These are phyloP conservation scores for Claviceps citrina DNA, from an alignment of 2,329 filamentous ascomycete genomes.

Conservation along the genomic window DNA sequence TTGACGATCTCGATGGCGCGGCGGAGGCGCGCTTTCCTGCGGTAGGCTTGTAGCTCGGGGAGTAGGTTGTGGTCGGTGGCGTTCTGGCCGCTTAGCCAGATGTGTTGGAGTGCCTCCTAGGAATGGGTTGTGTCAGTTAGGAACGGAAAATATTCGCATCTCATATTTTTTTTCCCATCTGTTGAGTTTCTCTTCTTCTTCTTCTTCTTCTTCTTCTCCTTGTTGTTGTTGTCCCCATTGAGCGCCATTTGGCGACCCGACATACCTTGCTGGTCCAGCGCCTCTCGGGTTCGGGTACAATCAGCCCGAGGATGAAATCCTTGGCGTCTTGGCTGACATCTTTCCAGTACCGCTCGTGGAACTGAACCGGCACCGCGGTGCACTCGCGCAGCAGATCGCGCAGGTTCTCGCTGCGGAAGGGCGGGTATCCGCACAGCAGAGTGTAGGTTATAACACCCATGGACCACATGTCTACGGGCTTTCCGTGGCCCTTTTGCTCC, in stretches of 20 bases:
- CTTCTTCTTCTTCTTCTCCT: not conserved
- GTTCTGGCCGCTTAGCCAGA: slow-evolving; percentile 81
- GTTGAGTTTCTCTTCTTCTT: not conserved
- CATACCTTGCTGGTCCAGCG: slow-evolving; percentile 64
- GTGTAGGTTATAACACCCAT: slow-evolving; percentile 98
- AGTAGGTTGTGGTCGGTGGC: slow-evolving; percentile 93
- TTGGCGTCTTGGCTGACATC: slow-evolving; percentile 93
- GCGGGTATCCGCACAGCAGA: slow-evolving; percentile 91
- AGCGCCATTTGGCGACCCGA: not conserved
- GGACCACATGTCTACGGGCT: slow-evolving; percentile 98
- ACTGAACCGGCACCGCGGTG: slow-evolving; percentile 66
- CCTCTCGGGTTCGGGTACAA: slow-evolving; percentile 63
- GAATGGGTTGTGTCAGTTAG: not conserved
- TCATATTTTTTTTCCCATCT: not conserved
- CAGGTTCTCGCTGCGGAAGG: slow-evolving; percentile 89
- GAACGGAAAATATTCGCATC: too few relatives aligned
- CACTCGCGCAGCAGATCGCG: slow-evolving; percentile 91
- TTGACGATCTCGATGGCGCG: slow-evolving; percentile 94
- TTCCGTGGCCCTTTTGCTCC: slow-evolving; percentile 93
- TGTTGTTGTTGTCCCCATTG: too few relatives aligned
- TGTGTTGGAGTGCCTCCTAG: slow-evolving; percentile 62
- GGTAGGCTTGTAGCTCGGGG: slow-evolving; percentile 78
- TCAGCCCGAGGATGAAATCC: slow-evolving; percentile 71
- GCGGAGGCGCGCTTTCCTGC: slow-evolving; percentile 80
- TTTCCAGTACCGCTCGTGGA: slow-evolving; percentile 97